Percentiles rank a stretch among this genome's conserved stretches.
Conservation (phyloP, 2,329 filamentous ascomycete genomes). For the Cadophora sp. region DNA sequence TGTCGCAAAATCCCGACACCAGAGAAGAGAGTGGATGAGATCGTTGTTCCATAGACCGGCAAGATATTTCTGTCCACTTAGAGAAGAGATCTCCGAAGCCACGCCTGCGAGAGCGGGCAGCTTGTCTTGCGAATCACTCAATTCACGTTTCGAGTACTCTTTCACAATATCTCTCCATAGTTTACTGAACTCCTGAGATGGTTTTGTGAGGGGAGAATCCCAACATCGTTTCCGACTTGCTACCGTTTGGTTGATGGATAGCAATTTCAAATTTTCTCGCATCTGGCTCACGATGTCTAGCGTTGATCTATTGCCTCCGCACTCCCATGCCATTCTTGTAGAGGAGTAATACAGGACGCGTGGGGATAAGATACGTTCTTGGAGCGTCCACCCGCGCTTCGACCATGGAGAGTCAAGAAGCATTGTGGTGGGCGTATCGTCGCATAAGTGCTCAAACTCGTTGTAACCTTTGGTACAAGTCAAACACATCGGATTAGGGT, state of each 20-base stretch:
- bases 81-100: conserved; percentile 8
- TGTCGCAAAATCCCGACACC: conserved; percentile 22
- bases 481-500: conserved; percentile 1
- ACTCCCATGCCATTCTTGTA: conserved; percentile 19
- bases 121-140: conserved; percentile 17
- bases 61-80: conserved; percentile 16
- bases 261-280: conserved; percentile 4
- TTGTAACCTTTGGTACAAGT: conserved; percentile 4
- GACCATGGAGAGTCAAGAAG: conserved; percentile 24
- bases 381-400: conserved; percentile 20
- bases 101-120: conserved; percentile 23
- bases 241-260: conserved; percentile 1
- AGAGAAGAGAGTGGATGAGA: conserved; percentile 21
- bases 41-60: conserved; percentile 21
- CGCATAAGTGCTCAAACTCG: conserved; percentile 13
- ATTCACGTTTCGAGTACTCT: conserved; percentile 21
- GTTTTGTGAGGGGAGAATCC: background rate
- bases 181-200: conserved; percentile 2
- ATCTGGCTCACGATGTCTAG: conserved; percentile 20
- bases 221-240: conserved; percentile 6
- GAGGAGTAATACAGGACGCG: conserved; percentile 15
- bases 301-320: conserved; percentile 15
- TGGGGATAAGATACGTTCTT: conserved; percentile 21
- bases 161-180: conserved; percentile 20
- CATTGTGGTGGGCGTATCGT: conserved; percentile 22